Evolutionary conservation across 2,329 filamentous ascomycete species (phyloP).

Genomic region (Aspergillus calidoustus): DNA sequence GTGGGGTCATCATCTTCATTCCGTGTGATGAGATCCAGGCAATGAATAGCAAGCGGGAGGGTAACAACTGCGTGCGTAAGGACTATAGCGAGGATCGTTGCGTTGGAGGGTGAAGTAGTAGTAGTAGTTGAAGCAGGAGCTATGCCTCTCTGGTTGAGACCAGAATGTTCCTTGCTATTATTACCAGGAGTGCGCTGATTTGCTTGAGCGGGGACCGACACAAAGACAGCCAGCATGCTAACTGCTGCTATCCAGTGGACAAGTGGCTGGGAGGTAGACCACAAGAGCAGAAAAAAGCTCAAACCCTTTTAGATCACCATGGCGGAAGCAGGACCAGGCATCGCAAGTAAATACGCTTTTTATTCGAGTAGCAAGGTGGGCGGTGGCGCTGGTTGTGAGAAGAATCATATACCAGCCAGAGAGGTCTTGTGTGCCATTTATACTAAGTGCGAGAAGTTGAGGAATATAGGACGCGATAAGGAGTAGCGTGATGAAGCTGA

Average conservation of each 20-base stretch:
- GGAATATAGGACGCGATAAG: too few species aligned
- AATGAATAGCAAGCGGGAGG: neutral
- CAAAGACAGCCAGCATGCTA: neutral
- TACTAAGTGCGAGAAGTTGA: too few species aligned
- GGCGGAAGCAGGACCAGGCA: neutral
- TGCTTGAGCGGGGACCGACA: neutral
- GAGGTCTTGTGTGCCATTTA: too few species aligned
- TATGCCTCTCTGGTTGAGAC: too few species aligned
- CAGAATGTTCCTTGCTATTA: neutral
- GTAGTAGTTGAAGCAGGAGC: too few species aligned
- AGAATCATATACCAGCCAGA: too few species aligned
- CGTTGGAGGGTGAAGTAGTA: neutral
- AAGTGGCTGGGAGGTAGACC: slow-evolving; percentile 1
- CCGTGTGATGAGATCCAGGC: neutral
- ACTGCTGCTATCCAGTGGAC: slow-evolving; percentile 2
- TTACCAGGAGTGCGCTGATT: neutral
- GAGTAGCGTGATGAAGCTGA: too few species aligned
- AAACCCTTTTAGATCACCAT: slow-evolving; percentile 2
- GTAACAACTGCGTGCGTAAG: neutral
- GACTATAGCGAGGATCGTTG: neutral
- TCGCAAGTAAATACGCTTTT: neutral
- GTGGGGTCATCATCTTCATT: neutral
- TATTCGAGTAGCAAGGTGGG: too few species aligned
- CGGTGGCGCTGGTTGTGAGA: too few species aligned
- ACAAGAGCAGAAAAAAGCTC: neutral